phyloP scores from a whole-genome alignment of 495 filamentous ascomycete genomes.

The Talaromyces trachyspermus region DNA sequence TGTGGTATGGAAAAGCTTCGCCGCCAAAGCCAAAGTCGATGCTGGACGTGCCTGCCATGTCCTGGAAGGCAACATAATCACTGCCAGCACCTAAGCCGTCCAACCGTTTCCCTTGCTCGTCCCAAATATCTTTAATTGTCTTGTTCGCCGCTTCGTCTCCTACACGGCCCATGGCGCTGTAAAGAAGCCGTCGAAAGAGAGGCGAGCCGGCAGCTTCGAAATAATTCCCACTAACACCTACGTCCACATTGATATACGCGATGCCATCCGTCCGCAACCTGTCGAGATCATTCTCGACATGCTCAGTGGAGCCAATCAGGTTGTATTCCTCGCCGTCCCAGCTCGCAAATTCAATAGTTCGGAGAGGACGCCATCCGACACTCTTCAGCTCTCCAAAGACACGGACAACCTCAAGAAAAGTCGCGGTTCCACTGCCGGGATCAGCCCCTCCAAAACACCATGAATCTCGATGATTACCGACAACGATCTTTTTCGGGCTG shows the following conservation, averaged over 20 bases:
- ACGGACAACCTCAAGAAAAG: constrained; percentile 79
- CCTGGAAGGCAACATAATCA: constrained; percentile 88
- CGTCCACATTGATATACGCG: constrained; percentile 89
- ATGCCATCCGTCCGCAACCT: constrained; percentile 53
- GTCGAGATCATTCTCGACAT: constrained; percentile 66
- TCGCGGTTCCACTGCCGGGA: constrained; percentile 81
- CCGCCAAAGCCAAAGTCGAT: constrained; percentile 80
- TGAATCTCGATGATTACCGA: constrained; percentile 91
- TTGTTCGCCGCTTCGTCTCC: constrained; percentile 64
- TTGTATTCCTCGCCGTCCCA: constrained; percentile 97
- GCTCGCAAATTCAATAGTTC: constrained; percentile 88
- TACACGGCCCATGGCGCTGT: constrained; percentile 65
- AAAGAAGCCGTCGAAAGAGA: constrained; percentile 61
- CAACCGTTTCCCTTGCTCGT: constrained; percentile 48
- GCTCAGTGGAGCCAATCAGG: constrained; percentile 88
- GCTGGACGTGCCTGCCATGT: constrained; percentile 85
- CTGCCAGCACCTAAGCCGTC: constrained; percentile 70
- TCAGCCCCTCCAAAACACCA: constrained; percentile 86
- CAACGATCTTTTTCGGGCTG: constrained; percentile 74
- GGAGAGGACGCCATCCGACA: constrained; percentile 81
- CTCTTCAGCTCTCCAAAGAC: constrained; percentile 68
- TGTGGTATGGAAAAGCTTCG: constrained; percentile 63
- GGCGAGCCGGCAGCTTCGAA: constrained; percentile 77
- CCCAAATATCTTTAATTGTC: constrained; percentile 71
- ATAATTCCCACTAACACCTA: constrained; percentile 65